A percentile compares a stretch with the other conserved stretches of the same genome.
Evolutionary conservation across 495 filamentous ascomycete species (phyloP).

Genomic region (Neurospora sublineolata): DNA sequence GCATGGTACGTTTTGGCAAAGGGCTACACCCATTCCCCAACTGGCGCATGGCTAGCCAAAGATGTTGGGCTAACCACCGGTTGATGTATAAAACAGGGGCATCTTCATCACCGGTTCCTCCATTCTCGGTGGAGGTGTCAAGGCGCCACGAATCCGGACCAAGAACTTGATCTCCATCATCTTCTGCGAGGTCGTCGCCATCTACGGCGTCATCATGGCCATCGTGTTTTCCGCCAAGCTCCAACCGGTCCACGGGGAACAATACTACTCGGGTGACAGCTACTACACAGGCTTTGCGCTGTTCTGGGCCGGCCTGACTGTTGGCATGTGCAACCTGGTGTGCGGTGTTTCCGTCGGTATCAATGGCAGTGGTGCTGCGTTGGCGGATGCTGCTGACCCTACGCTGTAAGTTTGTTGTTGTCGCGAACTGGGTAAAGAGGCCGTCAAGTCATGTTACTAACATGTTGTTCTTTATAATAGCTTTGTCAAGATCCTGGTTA

Average conservation of each 20-base stretch:
- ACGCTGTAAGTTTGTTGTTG: conserved; percentile 54
- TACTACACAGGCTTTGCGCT: conserved; percentile 95
- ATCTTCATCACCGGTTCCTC: conserved; percentile 99
- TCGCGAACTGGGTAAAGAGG: neutral
- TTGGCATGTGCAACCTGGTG: conserved; percentile 87
- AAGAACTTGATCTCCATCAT: conserved; percentile 99
- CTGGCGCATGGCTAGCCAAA: neutral
- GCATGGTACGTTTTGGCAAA: conserved; percentile 61
- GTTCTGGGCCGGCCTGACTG: conserved; percentile 91
- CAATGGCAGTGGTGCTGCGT: conserved; percentile 90
- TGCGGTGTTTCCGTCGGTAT: conserved; percentile 97
- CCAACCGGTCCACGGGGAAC: conserved; percentile 46
- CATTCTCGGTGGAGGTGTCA: conserved; percentile 92
- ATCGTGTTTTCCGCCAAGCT: conserved; percentile 93
- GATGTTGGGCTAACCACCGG: neutral
- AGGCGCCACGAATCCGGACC: conserved; percentile 89
- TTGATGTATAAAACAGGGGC: conserved; percentile 49
- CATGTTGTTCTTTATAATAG: conserved; percentile 30
- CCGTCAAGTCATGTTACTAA: conserved; percentile 10
- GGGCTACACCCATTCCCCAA: neutral
- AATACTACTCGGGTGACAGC: conserved; percentile 59
- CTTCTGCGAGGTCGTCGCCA: conserved; percentile 99
- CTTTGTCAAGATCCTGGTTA: conserved; percentile 97
- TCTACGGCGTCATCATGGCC: conserved; percentile 99
- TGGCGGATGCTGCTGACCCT: conserved; percentile 91